Base-by-base conservation (phyloP, 192 early-diverging fungal species). In the Gonapodya sp. region DNA sequence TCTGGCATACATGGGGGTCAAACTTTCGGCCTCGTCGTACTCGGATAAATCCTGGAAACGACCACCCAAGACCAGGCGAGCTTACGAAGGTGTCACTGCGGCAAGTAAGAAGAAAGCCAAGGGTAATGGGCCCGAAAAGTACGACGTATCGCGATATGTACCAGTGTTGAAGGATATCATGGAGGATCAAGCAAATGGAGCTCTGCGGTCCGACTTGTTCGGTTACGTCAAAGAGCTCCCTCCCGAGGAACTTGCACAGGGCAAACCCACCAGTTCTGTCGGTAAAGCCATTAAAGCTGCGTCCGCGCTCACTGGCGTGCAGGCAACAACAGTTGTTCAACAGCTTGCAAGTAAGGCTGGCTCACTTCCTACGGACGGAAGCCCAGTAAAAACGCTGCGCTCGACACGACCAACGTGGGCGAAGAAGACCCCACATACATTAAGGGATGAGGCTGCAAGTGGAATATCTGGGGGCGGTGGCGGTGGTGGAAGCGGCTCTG, bases 71-170 rank as follows among this genome's bases (percentile, higher is more conserved):
- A 89, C 84, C 75, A 87, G 85, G 78, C 87, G 84, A 78, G 85
- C 84, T 0, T 88, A 86, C 80, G 84, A 87, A 80, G 88, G 87
- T 0, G 74, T 80, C 24, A 83, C 84, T 36, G 85, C 84, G 79
- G 84, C 92, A 82, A 88, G 88, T 74, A 85, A 79, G 73, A 85
- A 92, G 80, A 88, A 88, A 34, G 84, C 84, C 72, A 88, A 87
- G 79, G 87, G 90, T 35, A 87, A 86, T 34, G 87, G 92, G n/a
- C 88, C 91, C 24, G 83, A 89, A 30, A 87, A 90, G 18, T 96
- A 89, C 78, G 94, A 94, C 73, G 82, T 96, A 73, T 92, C 89
- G 35, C 88, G 95, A 80, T 96, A 93, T 84, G 87, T 92, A 8
- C 93, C 95, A 0, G 88, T 92, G 46, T 79, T 94, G 0, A 95